phyloP scores from a whole-genome alignment of 2,329 filamentous ascomycete species.

The Aspergillus ruber region DNA sequence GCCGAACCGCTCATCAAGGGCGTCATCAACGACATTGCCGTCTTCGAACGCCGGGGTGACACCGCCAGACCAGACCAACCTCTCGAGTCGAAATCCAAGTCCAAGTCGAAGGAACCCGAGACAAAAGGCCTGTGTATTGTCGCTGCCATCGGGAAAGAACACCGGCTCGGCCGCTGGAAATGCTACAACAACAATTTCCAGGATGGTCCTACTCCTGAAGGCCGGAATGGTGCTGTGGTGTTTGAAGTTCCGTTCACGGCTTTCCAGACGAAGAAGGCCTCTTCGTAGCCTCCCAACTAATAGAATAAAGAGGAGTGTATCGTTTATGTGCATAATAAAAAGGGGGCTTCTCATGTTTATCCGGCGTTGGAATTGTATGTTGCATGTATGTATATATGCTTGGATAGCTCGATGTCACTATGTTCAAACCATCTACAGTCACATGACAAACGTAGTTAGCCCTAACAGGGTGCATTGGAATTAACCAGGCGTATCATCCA shows the following conservation, averaged over 20 bases:
- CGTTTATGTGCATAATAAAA: background rate
- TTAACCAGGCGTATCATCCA: no score
- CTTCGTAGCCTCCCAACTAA: background rate
- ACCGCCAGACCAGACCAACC: slow-evolving; percentile 17
- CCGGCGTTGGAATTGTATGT: background rate
- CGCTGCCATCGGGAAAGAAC: slow-evolving; percentile 79
- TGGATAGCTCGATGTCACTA: background rate
- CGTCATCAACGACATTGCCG: slow-evolving; percentile 78
- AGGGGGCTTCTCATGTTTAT: background rate
- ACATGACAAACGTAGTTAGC: background rate
- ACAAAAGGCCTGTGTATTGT: slow-evolving; percentile 67
- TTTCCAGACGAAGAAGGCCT: background rate
- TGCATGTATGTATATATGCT: background rate
- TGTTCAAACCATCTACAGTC: background rate
- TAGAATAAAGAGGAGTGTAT: background rate
- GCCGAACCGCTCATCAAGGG: slow-evolving; percentile 53
- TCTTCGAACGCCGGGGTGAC: slow-evolving; percentile 68
- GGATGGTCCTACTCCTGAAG: slow-evolving; percentile 35
- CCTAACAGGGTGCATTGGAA: background rate
- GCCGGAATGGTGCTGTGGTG: slow-evolving; percentile 76
- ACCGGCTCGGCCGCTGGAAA: slow-evolving; percentile 78
- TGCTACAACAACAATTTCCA: slow-evolving; percentile 33
- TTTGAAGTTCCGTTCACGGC: slow-evolving; percentile 64
- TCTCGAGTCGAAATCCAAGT: slow-evolving; percentile 17
- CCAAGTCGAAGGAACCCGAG: slow-evolving; percentile 35